Conservation (phyloP, 208 protist species). For the Acanthamoeba royreba region DNA sequence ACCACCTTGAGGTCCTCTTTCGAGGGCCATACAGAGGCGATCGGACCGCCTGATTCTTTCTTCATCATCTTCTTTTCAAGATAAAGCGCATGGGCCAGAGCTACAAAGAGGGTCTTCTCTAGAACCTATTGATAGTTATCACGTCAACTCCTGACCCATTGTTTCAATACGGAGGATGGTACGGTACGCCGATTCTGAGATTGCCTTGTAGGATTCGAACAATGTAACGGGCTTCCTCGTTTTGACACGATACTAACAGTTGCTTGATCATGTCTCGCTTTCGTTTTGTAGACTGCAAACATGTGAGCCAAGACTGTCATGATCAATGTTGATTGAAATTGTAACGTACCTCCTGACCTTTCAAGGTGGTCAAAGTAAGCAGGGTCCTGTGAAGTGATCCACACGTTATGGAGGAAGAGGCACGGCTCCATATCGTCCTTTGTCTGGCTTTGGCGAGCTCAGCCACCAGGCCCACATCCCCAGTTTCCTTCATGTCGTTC, state of each 20-base stretch:
- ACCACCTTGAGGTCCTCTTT: neutral
- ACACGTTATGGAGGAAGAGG: neutral
- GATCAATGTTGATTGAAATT: too few relatives aligned
- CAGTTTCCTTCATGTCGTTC: neutral
- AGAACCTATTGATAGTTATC: neutral
- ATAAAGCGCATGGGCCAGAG: neutral
- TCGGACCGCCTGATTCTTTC: neutral
- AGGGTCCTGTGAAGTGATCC: neutral
- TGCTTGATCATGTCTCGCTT: slow-evolving; percentile 7
- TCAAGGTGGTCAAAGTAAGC: neutral
- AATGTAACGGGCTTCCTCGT: neutral
- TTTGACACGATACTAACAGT: neutral
- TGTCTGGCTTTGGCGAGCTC: slow-evolving; percentile 6
- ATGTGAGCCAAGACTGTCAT: too few relatives aligned
- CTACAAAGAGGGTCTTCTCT: neutral
- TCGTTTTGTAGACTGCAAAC: neutral
- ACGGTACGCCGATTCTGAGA: neutral
- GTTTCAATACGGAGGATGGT: neutral
- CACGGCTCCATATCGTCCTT: neutral
- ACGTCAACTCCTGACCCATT: too few relatives aligned
- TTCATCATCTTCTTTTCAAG: neutral
- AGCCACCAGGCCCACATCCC: neutral
- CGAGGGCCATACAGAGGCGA: neutral
- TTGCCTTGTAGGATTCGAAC: slow-evolving; percentile 1
- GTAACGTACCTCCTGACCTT: neutral